phyloP scores from a whole-genome alignment of 306 rosid species.

The Dalbergia cochinchinensis region DNA sequence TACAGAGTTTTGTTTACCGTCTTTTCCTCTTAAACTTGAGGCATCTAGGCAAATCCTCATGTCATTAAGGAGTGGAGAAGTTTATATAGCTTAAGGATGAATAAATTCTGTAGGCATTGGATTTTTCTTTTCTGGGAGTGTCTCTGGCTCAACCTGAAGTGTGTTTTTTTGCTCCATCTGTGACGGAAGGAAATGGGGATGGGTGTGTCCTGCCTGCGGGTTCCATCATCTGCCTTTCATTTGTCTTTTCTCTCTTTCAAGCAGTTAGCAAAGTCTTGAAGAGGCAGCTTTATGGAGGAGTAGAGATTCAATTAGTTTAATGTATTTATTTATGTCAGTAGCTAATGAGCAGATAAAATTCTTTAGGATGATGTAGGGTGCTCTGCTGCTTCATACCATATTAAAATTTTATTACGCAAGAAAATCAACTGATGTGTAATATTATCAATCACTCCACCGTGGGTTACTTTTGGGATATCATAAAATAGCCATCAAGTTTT shows the following conservation, averaged over 20 bases:
- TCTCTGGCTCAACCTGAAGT: slow-evolving; percentile 20
- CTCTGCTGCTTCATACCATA: slow-evolving; percentile 35
- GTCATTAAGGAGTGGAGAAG: slow-evolving; percentile 37
- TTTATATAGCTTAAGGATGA: slow-evolving; percentile 38
- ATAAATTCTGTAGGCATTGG: slow-evolving; percentile 20
- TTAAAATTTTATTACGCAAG: background rate
- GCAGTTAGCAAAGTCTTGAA: slow-evolving; percentile 43
- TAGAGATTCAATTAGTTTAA: slow-evolving; percentile 31
- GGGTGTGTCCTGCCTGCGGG: slow-evolving; percentile 9
- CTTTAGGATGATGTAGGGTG: slow-evolving; percentile 24
- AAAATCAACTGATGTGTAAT: slow-evolving; percentile 39
- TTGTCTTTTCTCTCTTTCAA: slow-evolving; percentile 13
- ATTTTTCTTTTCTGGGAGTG: slow-evolving; percentile 13
- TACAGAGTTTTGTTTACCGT: slow-evolving; percentile 42
- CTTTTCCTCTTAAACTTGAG: slow-evolving; percentile 35
- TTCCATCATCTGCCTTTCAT: slow-evolving; percentile 19
- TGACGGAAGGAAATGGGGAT: background rate
- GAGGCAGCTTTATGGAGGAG: slow-evolving; percentile 37
- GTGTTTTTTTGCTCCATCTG: slow-evolving; percentile 5
- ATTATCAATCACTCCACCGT: background rate
- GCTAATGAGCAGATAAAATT: slow-evolving; percentile 34
- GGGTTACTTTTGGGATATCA: background rate
- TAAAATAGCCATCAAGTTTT: slow-evolving; percentile 3
- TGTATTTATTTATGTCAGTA: slow-evolving; percentile 35
- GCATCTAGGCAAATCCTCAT: slow-evolving; percentile 42